Conservation (phyloP, 177 flowering plant genomes). For the Vitis hybrid region DNA sequence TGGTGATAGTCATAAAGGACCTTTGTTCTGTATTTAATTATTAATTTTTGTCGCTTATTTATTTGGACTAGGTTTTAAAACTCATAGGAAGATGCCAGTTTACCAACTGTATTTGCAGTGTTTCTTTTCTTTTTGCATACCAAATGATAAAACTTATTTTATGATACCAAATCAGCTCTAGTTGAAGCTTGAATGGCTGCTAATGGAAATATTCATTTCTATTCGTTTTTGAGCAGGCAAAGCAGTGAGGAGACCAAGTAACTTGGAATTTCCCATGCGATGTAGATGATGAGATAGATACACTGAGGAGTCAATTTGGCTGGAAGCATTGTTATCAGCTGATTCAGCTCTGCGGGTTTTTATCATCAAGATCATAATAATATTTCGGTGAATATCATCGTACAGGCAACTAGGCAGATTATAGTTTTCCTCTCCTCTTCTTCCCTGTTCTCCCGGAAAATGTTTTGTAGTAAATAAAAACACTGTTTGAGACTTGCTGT, state of each 20-base stretch:
- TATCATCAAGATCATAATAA: not conserved
- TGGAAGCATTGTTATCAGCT: not conserved
- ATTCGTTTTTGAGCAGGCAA: slow-evolving; percentile 21
- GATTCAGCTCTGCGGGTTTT: not conserved
- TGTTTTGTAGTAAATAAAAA: not conserved
- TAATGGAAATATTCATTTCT: not conserved
- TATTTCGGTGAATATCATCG: not conserved
- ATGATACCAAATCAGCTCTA: no score
- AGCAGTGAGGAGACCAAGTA: slow-evolving; percentile 13
- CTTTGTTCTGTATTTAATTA: no score
- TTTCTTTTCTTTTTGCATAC: no score
- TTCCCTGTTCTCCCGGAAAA: not conserved
- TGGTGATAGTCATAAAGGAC: no score
- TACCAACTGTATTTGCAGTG: no score
- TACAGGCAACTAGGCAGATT: not conserved
- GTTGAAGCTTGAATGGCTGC: no score
- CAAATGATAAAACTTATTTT: no score
- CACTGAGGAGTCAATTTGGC: not conserved
- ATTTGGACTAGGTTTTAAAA: no score
- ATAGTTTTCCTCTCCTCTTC: not conserved
- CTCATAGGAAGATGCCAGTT: no score
- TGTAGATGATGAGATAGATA: not conserved
- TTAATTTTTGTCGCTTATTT: no score
- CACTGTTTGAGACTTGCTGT: not conserved
- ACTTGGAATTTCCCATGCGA: not conserved